Evolutionary conservation across 2,329 filamentous ascomycete genomes (phyloP).

Genomic region (Exophiala sp.): DNA sequence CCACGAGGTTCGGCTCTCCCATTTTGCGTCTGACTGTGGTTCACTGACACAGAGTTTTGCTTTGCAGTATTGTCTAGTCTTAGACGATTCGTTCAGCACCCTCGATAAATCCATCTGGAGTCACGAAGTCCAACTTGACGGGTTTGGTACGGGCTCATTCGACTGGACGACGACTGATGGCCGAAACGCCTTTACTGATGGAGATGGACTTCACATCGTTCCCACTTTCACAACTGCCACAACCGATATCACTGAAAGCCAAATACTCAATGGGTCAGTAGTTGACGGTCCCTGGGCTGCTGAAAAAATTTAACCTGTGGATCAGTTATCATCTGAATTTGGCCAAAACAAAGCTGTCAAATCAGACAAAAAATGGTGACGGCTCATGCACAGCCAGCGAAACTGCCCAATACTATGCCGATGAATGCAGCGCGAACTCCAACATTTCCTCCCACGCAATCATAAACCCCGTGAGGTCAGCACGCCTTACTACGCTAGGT

Average conservation of each 20-base stretch:
- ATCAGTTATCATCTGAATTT: conserved; percentile 39
- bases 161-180: conserved; percentile 54
- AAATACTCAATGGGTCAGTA: conserved; percentile 23
- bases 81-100: conserved; percentile 49
- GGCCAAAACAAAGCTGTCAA: conserved; percentile 20
- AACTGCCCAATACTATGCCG: conserved; percentile 12
- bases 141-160: conserved; percentile 50
- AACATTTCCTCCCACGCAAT: conserved; percentile 41
- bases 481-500: conserved; percentile 48
- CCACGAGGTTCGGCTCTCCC: conserved; percentile 19
- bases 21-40: conserved; percentile 12
- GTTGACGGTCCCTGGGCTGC: not conserved
- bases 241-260: conserved; percentile 30
- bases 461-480: conserved; percentile 50
- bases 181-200: conserved; percentile 48
- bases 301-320: conserved; percentile 28
- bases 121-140: conserved; percentile 48
- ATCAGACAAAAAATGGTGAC: conserved; percentile 12
- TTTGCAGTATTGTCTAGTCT: conserved; percentile 56
- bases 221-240: conserved; percentile 47
- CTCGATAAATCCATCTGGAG: conserved; percentile 46
- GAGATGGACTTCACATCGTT: conserved; percentile 53
- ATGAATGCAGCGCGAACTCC: conserved; percentile 34
- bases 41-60: conserved; percentile 12
- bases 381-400: conserved; percentile 16